Conservation (phyloP, 2,329 filamentous ascomycete species). For the Pseudocercospora ulei region DNA sequence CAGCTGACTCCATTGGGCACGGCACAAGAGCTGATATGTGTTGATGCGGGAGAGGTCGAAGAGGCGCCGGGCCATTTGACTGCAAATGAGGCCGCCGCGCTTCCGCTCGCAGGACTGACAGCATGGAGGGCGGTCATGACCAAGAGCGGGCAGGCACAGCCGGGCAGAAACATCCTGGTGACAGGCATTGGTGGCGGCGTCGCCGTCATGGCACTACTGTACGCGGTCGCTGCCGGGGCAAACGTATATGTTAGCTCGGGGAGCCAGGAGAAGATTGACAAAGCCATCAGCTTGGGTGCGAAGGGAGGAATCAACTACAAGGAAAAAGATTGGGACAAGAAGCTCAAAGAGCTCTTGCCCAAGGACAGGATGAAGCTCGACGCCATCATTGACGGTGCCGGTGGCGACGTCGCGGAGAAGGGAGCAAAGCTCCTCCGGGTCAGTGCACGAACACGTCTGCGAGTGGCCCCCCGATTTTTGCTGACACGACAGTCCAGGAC, state of each 20-base stretch:
- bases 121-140: slow-evolving; percentile 76
- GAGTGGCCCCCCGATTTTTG: neutral
- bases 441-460: slow-evolving; percentile 11
- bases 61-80: slow-evolving; percentile 62
- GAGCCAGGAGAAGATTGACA: slow-evolving; percentile 62
- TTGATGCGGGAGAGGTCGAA: slow-evolving; percentile 65
- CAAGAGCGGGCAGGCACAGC: slow-evolving; percentile 57
- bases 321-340: slow-evolving; percentile 69
- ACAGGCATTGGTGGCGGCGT: slow-evolving; percentile 93
- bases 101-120: slow-evolving; percentile 78
- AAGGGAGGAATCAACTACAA: slow-evolving; percentile 75
- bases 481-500: slow-evolving; percentile 34
- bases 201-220: slow-evolving; percentile 69
- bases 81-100: slow-evolving; percentile 65
- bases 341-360: slow-evolving; percentile 54
- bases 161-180: slow-evolving; percentile 66
- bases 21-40: slow-evolving; percentile 60
- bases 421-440: slow-evolving; percentile 59
- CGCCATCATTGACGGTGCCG: slow-evolving; percentile 81
- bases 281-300: slow-evolving; percentile 63
- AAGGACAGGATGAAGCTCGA: slow-evolving; percentile 61
- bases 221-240: slow-evolving; percentile 63
- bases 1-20: slow-evolving; percentile 57
- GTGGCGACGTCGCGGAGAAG: slow-evolving; percentile 69
- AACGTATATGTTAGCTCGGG: slow-evolving; percentile 76